These are phyloP conservation scores for Capsella bursapastoris DNA, from an alignment of 345 rosid genomes.

Conservation along the genomic window DNA sequence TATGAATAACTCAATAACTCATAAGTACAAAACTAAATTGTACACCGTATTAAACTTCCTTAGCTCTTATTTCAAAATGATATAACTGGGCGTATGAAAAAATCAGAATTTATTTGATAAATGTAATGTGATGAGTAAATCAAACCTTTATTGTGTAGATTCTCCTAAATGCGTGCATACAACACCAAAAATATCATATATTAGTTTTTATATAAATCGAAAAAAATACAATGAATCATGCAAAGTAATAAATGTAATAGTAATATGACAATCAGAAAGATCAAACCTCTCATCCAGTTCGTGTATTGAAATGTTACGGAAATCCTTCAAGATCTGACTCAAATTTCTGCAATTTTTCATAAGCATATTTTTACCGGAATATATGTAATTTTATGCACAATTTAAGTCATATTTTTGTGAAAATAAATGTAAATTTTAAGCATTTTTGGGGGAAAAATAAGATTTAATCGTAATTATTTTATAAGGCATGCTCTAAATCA, in stretches of 20 bases:
- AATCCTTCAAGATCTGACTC: not conserved
- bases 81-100: too few species aligned
- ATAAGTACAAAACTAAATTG: not conserved
- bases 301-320: not conserved
- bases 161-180: constrained; percentile 13
- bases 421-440: not conserved
- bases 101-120: not conserved
- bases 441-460: too few species aligned
- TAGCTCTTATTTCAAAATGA: not conserved
- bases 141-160: constrained; percentile 33
- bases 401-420: too few species aligned
- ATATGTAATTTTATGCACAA: too few species aligned
- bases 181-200: not conserved
- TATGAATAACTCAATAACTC: not conserved
- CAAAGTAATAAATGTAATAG: not conserved
- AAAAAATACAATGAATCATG: not conserved
- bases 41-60: not conserved
- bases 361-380: not conserved
- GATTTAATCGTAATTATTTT: too few species aligned
- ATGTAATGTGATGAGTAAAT: not conserved
- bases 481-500: too few species aligned
- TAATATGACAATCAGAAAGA: not conserved
- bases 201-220: not conserved
- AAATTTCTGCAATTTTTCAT: constrained; percentile 22
- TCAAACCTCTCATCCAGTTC: constrained; percentile 28